Conservation (phyloP, 164 flowering plant genomes). For the Echeveria elegans region DNA sequence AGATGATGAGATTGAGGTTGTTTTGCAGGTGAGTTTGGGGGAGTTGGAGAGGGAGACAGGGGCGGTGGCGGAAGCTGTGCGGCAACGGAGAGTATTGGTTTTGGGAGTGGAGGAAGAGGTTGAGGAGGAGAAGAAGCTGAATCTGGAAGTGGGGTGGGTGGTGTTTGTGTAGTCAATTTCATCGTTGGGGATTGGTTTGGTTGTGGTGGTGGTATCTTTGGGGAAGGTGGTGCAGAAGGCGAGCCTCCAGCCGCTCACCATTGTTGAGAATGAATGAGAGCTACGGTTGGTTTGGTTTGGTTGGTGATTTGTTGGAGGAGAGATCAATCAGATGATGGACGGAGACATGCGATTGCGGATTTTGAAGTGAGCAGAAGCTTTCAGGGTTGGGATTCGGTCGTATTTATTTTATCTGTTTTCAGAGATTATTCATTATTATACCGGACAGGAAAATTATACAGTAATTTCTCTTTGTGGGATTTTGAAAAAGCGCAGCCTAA, state of each 20-base stretch:
- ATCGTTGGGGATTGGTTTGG: not conserved
- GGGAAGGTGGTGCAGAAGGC: too few species aligned
- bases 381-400: not conserved
- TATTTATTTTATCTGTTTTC: too few species aligned
- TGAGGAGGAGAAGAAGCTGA: too few species aligned
- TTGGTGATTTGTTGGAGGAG: not conserved
- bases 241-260: too few species aligned
- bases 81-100: conserved; percentile 32
- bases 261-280: too few species aligned
- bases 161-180: not conserved
- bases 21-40: too few species aligned
- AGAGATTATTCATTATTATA: too few species aligned
- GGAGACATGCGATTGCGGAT: not conserved
- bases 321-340: not conserved
- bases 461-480: too few species aligned
- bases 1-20: conserved; percentile 15
- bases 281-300: not conserved
- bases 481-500: too few species aligned
- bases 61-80: conserved; percentile 28
- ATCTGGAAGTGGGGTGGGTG: conserved; percentile 21
- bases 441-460: too few species aligned
- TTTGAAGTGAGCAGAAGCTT: not conserved
- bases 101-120: conserved; percentile 22
- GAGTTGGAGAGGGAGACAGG: too few species aligned
- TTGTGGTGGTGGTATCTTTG: conserved; percentile 12